Evolutionary conservation across 805 yeast genomes (phyloP), one percentile per base, ranked within the genome.

Genomic region (Nakazawaea wickerhamii): DNA sequence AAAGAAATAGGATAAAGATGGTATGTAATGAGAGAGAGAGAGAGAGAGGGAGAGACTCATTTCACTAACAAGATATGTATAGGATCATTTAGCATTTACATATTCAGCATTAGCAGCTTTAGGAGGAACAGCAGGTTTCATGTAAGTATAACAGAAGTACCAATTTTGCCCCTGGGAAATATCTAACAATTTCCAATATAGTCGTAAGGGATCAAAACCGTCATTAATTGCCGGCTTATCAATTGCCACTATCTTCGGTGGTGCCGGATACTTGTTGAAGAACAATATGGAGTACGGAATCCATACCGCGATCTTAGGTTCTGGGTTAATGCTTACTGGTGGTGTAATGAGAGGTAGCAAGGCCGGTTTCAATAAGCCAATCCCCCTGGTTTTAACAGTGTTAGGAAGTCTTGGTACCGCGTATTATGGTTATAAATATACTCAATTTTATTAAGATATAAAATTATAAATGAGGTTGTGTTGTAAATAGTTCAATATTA

Each of bases 11-110:
- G 6, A 38, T 7, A 18, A 30, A 30, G 21, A 33, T 33, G 38
- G 34, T 32, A 28, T 1, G 38, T 13, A 10, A 17, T 4, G n/a
- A 20, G 5, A 20, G 26, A 4, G 8, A 7, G 4, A 9, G 2
- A 27, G 15, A 21, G 4, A 20, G 13, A n/a, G n/a, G n/a, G n/a
- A n/a, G n/a, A n/a, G n/a, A n/a, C n/a, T n/a, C n/a, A n/a, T n/a
- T 7, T 13, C n/a, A 20, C 33, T 30, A 38, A 38, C 20, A 23
- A 10, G 18, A 7, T 21, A 5, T 19, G 13, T 22, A 6, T 30
- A 43, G 93, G 95, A 85, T 65, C 93, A 84, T 59, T 90, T 89
- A 43, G 79, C 87, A 41, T 77, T 69, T 52, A 79, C 90, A 17
- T 70, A 84, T 52, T 77, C 88, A 19, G 85, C 80, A 11, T 72